Conservation (phyloP, 495 filamentous ascomycete species). For the Talaromyces nanjingensis region DNA sequence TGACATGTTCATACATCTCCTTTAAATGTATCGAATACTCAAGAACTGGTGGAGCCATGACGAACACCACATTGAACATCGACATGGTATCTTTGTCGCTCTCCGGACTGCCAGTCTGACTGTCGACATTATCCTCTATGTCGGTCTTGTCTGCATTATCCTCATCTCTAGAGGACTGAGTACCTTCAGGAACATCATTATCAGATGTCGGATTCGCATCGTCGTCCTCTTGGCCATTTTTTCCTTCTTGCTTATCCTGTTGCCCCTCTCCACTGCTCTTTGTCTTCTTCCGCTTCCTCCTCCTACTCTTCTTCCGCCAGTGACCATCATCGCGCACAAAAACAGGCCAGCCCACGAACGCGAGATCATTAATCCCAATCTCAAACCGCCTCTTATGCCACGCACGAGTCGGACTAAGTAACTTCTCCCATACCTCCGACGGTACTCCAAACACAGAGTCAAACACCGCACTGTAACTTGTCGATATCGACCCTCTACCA, state of each 20-base stretch:
- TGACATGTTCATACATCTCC: constrained; percentile 80
- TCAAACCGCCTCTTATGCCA: constrained; percentile 87
- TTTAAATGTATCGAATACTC: constrained; percentile 68
- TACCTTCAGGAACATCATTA: constrained; percentile 17
- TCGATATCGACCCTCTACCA: constrained; percentile 33
- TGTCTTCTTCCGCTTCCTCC: constrained; percentile 57
- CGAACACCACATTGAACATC: constrained; percentile 97
- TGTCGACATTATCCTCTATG: not conserved
- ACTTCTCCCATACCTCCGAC: constrained; percentile 70
- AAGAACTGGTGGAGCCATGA: constrained; percentile 68
- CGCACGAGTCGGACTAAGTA: constrained; percentile 71
- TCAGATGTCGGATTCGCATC: constrained; percentile 28
- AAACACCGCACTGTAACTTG: constrained; percentile 52
- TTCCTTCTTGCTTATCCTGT: constrained; percentile 33
- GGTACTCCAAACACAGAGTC: constrained; percentile 71
- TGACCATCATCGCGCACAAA: constrained; percentile 78
- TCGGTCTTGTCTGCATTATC: constrained; percentile 1
- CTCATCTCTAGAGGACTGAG: constrained; percentile 11
- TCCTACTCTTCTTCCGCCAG: constrained; percentile 70
- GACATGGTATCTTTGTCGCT: constrained; percentile 63
- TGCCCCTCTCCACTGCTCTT: constrained; percentile 62
- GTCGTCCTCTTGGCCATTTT: constrained; percentile 35
- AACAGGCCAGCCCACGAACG: constrained; percentile 81
- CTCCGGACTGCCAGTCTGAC: constrained; percentile 32
- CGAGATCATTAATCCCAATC: constrained; percentile 73